Percentiles rank a stretch among this genome's conserved stretches.
Conservation (phyloP, 2,329 filamentous ascomycete genomes). For the Neonectria neomacrospora region DNA sequence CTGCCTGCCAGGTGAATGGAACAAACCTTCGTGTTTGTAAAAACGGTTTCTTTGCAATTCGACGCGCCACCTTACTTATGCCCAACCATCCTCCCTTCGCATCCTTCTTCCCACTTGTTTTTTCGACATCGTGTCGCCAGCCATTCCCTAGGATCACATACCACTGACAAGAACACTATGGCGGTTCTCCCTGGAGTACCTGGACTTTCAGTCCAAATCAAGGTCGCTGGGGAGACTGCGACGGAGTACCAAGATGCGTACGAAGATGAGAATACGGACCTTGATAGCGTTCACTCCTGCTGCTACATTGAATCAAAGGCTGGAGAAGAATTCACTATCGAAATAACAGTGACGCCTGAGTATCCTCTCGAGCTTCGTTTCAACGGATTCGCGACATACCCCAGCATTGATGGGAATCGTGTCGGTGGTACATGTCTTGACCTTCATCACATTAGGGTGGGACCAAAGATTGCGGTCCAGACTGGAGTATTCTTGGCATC, state of each 20-base stretch:
- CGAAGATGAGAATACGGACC: not conserved
- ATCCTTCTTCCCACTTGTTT: not conserved
- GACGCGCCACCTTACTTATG: not conserved
- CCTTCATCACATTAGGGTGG: not conserved
- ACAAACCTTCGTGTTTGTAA: no score
- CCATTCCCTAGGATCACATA: not conserved
- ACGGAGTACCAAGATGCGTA: slow-evolving; percentile 34
- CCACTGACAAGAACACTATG: slow-evolving; percentile 25
- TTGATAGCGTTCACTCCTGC: not conserved
- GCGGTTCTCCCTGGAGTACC: slow-evolving; percentile 35
- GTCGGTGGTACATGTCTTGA: fast-evolving
- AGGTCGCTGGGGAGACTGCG: slow-evolving; percentile 33
- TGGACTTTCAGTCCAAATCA: slow-evolving; percentile 31
- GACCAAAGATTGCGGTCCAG: not conserved
- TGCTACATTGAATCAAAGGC: slow-evolving; percentile 43
- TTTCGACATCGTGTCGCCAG: not conserved
- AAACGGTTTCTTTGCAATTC: no score
- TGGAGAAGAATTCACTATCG: slow-evolving; percentile 32
- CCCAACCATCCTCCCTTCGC: not conserved
- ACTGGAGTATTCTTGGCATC: not conserved
- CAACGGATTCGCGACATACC: fast-evolving
- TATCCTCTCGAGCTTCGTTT: not conserved
- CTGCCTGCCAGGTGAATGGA: not conserved
- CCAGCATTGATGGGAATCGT: slow-evolving; percentile 33
- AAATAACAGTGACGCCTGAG: not conserved